A percentile compares a stretch with the other conserved stretches of the same genome.
These are phyloP conservation scores for Cephaloascus albidus DNA, from an alignment of 805 yeast genomes.

Conservation along the genomic window DNA sequence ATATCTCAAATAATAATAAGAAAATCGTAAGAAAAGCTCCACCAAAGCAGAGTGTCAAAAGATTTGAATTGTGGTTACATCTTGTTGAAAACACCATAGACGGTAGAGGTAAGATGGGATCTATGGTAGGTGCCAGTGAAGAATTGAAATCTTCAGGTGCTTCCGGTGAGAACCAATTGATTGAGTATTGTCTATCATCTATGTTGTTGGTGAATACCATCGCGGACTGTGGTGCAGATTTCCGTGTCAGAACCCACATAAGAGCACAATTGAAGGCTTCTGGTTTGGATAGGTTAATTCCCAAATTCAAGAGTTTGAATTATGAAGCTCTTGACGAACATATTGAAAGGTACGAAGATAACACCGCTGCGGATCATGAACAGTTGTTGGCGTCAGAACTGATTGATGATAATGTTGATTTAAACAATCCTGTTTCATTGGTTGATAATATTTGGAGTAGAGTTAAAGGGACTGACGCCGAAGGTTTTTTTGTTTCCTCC, in stretches of 20 bases:
- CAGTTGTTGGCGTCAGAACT: conserved; percentile 25
- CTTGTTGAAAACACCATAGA: conserved; percentile 60
- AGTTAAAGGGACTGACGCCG: conserved; percentile 50
- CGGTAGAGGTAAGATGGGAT: conserved; percentile 86
- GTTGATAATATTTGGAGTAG: conserved; percentile 49
- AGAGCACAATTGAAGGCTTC: conserved; percentile 51
- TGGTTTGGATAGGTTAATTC: conserved; percentile 45
- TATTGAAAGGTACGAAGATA: conserved; percentile 49
- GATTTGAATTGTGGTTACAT: conserved; percentile 66
- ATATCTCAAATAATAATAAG: conserved; percentile 10
- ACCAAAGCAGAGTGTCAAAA: conserved; percentile 24
- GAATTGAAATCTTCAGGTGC: conserved; percentile 50
- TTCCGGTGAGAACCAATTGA: conserved; percentile 50
- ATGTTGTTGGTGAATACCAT: conserved; percentile 64
- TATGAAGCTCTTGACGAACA: conserved; percentile 57
- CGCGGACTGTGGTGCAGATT: conserved; percentile 32
- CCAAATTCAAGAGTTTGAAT: conserved; percentile 40
- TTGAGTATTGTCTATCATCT: conserved; percentile 66
- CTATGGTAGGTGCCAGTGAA: conserved; percentile 86
- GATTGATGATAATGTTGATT: conserved; percentile 36
- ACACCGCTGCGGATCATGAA: conserved; percentile 45
- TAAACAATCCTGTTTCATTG: conserved; percentile 66
- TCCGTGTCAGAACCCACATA: conserved; percentile 41
- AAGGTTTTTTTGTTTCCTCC: conserved; percentile 49
- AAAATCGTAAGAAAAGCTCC: conserved; percentile 26